Evolutionary conservation across 495 filamentous ascomycete genomes (phyloP).

Genomic region (Aspergillus nanangensis): DNA sequence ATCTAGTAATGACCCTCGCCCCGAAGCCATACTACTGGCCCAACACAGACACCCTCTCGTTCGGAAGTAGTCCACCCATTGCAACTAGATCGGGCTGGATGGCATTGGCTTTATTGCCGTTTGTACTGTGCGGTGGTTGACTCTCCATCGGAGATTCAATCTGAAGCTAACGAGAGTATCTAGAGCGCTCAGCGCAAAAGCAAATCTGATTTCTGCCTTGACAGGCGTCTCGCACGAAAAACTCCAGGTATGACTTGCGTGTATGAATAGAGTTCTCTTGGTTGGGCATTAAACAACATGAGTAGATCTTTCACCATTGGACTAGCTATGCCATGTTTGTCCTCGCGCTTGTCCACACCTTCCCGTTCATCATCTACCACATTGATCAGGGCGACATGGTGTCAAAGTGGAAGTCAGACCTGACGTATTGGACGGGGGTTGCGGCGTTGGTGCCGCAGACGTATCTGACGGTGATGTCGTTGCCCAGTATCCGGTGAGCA

Average conservation of each 20-base stretch:
- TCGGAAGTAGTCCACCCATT: constrained; percentile 47
- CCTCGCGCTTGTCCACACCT: constrained; percentile 50
- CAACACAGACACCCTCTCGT: constrained; percentile 34
- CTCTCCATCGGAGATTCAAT: too few species aligned
- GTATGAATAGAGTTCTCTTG: too few species aligned
- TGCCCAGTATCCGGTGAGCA: constrained; percentile 48
- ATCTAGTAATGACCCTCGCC: constrained; percentile 42
- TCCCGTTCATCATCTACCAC: constrained; percentile 54
- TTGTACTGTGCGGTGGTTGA: constrained; percentile 38
- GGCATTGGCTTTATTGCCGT: constrained; percentile 46
- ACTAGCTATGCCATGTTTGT: constrained; percentile 49
- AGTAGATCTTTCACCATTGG: constrained; percentile 46
- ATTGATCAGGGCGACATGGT: constrained; percentile 46
- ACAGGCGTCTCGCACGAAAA: constrained; percentile 55
- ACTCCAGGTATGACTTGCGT: constrained; percentile 37
- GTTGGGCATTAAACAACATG: neutral
- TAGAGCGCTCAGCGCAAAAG: constrained; percentile 25
- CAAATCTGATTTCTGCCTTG: constrained; percentile 43
- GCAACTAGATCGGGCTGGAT: constrained; percentile 50
- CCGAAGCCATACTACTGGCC: constrained; percentile 57
- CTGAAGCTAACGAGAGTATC: neutral
- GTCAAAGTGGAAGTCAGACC: constrained; percentile 35
- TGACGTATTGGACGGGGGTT: constrained; percentile 54
- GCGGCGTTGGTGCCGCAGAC: constrained; percentile 50
- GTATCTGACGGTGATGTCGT: constrained; percentile 49